Evolutionary conservation across 495 filamentous ascomycete genomes (phyloP), one percentile per base, ranked within the genome.

Genomic region (Penicillium cosmopolitanum): DNA sequence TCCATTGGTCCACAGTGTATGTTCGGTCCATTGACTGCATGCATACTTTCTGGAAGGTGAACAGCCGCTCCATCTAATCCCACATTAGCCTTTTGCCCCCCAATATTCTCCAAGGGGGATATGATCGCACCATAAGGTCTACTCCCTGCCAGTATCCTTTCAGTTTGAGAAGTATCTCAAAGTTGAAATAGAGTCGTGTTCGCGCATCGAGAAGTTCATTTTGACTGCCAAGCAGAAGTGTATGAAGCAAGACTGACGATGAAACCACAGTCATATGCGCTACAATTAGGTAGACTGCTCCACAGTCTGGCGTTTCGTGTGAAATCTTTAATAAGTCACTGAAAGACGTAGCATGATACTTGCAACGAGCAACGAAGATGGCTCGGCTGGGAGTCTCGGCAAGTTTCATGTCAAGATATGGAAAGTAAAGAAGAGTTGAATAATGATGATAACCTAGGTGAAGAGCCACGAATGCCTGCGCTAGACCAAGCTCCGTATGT

Each of bases 231-330:
- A 73, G 66, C 4, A 73, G 38, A 15, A 67, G 53, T 8, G 70
- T 68, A 44, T 73, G 70, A 0, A 73, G 56, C 11, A 71, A 25
- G 12, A 35, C 58, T 18, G 58, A 69, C 3, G 70, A 73, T 16
- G 68, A 73, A 12, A 71, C 68, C 6, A 73, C 62, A 1, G 70
- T 70, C 60, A 73, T 66, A 58, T 73, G 70, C 2, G 66, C 65
- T 19, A 70, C 63, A 61, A 70, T 70, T 23, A 68, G 56, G 50
- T 73, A 67, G 12, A 73, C 40, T 25, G 63, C 70, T 25, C 66
- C 70, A 15, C 65, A 66, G 15, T 61, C 52, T 10, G 53, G 31
- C 2, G 53, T 61, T 16, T 65, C 51, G 11, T 64, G 46, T 3
- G 58, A 61, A 11, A 25, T 16, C 16, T 31, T 38, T 31, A 72